phyloP scores from a whole-genome alignment of 352 stramenopile genomes.

The Globisporangium splendens region DNA sequence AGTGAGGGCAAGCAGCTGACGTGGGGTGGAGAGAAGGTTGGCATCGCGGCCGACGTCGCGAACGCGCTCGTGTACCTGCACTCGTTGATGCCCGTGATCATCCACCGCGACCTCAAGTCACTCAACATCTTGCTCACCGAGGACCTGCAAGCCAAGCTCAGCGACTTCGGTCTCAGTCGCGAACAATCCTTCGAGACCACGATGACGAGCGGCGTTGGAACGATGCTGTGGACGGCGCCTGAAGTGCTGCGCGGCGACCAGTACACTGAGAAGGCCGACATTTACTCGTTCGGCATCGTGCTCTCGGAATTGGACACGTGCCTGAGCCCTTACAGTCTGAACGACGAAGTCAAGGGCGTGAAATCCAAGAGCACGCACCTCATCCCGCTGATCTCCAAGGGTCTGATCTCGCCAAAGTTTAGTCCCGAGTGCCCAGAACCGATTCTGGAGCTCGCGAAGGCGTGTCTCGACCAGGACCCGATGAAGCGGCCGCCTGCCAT shows the following conservation, averaged over 20 bases:
- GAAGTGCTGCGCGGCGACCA: constrained; percentile 43
- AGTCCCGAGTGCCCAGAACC: constrained; percentile 31
- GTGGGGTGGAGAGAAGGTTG: constrained; percentile 37
- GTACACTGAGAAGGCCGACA: constrained; percentile 36
- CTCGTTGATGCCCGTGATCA: constrained; percentile 36
- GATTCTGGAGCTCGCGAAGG: constrained; percentile 27
- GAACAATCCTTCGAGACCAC: constrained; percentile 32
- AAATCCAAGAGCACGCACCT: constrained; percentile 24
- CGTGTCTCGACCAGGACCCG: constrained; percentile 37
- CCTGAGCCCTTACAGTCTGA: constrained; percentile 29
- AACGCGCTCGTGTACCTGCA: constrained; percentile 55
- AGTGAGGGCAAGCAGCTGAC: constrained; percentile 27
- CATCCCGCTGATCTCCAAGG: constrained; percentile 28
- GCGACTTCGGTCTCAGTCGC: constrained; percentile 41
- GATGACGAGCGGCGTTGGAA: constrained; percentile 37
- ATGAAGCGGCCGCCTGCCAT: constrained; percentile 37
- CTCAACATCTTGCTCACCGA: constrained; percentile 42
- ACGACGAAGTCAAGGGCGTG: constrained; percentile 9
- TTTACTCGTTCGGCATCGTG: constrained; percentile 35
- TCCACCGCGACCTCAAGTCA: constrained; percentile 48
- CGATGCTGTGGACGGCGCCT: constrained; percentile 41
- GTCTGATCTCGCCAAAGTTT: constrained; percentile 30
- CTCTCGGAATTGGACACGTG: constrained; percentile 31
- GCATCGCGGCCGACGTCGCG: constrained; percentile 36
- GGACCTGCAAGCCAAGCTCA: constrained; percentile 44